phyloP scores from a whole-genome alignment of 768 basidiomycete species.

The Suillus clintonianus region DNA sequence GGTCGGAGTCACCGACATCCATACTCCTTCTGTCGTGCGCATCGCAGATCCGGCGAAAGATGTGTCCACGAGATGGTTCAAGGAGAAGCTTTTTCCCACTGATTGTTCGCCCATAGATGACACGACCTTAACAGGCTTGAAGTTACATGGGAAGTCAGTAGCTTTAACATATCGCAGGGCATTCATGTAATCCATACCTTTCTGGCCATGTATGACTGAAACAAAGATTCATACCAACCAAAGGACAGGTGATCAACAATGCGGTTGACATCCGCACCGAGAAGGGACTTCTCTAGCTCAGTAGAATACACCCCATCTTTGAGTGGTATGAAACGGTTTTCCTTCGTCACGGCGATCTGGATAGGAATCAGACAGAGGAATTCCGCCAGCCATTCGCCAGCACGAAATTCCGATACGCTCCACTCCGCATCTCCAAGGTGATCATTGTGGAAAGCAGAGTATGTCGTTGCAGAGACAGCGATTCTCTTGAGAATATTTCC shows the following conservation, averaged over 20 bases:
- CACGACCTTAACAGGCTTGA: constrained; percentile 61
- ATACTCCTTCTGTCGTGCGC: constrained; percentile 66
- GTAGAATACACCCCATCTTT: constrained; percentile 58
- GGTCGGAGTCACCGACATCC: constrained; percentile 69
- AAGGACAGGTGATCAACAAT: constrained; percentile 58
- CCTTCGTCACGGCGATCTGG: constrained; percentile 58
- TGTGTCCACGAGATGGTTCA: constrained; percentile 64
- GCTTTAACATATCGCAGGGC: not conserved
- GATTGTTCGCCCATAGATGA: constrained; percentile 73
- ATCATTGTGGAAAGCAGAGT: constrained; percentile 25
- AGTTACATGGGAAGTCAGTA: not conserved
- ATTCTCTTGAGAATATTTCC: constrained; percentile 44
- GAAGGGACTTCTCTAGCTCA: constrained; percentile 49
- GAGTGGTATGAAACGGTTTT: constrained; percentile 62
- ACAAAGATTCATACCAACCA: constrained; percentile 67
- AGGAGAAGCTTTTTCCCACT: constrained; percentile 59
- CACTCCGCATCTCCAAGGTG: constrained; percentile 18
- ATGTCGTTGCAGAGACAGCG: constrained; percentile 32
- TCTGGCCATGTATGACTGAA: constrained; percentile 60
- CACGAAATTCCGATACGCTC: constrained; percentile 40
- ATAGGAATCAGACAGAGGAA: constrained; percentile 65
- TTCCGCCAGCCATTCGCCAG: constrained; percentile 65
- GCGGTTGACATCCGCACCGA: constrained; percentile 58
- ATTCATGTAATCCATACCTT: constrained; percentile 37
- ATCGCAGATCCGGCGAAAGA: constrained; percentile 69